Percentiles rank a stretch among this genome's conserved stretches.
These are phyloP conservation scores for Phycomyces nitens DNA, from an alignment of 192 early-diverging fungal species.

Conservation along the genomic window DNA sequence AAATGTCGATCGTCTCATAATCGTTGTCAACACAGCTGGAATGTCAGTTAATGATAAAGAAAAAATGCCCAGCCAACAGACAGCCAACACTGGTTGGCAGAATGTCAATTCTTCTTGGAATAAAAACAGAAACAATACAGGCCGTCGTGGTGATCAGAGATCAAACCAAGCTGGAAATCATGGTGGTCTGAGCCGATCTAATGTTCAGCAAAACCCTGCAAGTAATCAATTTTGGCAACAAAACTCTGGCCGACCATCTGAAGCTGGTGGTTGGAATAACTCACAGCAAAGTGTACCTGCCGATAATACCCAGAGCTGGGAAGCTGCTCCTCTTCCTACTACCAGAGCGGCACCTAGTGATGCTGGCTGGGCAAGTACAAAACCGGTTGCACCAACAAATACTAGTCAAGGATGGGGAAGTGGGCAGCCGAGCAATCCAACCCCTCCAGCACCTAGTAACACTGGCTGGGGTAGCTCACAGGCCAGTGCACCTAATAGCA, in stretches of 20 bases:
- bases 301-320: neutral
- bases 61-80: neutral
- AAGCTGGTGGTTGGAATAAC: too few relatives aligned
- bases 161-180: neutral
- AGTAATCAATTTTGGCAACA: too few relatives aligned
- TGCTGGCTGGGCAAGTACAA: neutral
- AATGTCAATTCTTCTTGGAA: neutral
- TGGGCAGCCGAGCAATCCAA: neutral
- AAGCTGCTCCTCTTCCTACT: neutral
- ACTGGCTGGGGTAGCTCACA: neutral
- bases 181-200: too few relatives aligned
- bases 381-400: neutral
- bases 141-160: neutral
- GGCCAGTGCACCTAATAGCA: neutral
- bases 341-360: neutral
- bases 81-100: neutral
- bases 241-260: too few relatives aligned
- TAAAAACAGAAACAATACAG: neutral
- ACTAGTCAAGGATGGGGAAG: neutral
- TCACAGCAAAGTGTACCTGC: too few relatives aligned
- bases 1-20: too few relatives aligned
- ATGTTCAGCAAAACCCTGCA: too few relatives aligned
- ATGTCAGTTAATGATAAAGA: neutral
- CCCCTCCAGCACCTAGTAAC: neutral
- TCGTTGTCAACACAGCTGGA: too few relatives aligned